Evolutionary conservation across 139 green algal species (phyloP).

Genomic region (Trebouxia sp.): DNA sequence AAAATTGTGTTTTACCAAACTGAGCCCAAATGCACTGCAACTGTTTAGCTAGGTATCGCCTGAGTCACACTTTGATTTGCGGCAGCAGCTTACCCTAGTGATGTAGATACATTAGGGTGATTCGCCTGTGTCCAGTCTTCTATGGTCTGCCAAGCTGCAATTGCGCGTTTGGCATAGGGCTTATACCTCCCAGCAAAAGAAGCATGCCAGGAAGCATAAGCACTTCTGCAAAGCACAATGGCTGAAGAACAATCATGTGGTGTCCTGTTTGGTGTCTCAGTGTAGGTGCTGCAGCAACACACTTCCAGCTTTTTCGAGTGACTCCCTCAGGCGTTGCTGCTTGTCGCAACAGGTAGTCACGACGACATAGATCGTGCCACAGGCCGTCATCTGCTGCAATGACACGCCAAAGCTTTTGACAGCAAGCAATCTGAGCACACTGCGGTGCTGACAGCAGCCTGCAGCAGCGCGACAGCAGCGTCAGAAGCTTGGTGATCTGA

Average conservation of each 20-base stretch:
- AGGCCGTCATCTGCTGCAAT: constrained; percentile 3
- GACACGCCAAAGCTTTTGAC: background rate
- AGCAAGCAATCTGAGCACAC: background rate
- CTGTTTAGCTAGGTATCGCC: too few relatives aligned
- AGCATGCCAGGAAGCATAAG: constrained; percentile 5
- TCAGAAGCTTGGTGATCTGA: too few relatives aligned
- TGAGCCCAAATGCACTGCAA: too few relatives aligned
- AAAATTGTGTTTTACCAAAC: too few relatives aligned
- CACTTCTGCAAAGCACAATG: background rate
- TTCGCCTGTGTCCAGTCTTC: background rate
- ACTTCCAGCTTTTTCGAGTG: background rate
- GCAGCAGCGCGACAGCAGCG: background rate
- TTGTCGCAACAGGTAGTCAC: background rate
- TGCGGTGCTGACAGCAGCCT: background rate
- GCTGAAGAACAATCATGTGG: background rate
- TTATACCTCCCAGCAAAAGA: background rate
- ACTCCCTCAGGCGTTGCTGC: background rate
- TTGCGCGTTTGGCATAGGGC: background rate
- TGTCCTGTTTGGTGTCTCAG: background rate
- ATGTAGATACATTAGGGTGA: background rate
- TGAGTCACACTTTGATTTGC: too few relatives aligned
- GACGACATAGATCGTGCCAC: background rate
- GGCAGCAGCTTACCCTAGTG: background rate
- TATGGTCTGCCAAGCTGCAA: background rate
- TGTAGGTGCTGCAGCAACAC: background rate